A percentile compares a stretch with the other conserved stretches of the same genome.
Evolutionary conservation across 1,284 basidiomycete species (phyloP).

Genomic region (Papiliotrema flavescens): DNA sequence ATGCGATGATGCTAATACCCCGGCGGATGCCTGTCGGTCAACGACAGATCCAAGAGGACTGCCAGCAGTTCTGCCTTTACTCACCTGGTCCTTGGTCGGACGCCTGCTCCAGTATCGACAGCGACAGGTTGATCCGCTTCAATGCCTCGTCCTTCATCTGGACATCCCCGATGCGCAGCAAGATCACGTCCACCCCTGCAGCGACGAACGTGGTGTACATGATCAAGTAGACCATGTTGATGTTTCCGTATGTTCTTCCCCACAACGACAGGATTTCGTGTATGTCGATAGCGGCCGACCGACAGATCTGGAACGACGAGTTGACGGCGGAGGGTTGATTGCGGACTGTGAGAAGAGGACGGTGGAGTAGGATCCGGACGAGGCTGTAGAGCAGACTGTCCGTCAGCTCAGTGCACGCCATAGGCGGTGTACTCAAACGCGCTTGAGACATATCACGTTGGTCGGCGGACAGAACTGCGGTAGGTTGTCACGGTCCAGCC

Average conservation of each 20-base stretch:
- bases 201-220: conserved; percentile 24
- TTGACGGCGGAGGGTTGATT: conserved; percentile 14
- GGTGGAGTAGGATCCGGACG: conserved; percentile 20
- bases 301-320: conserved; percentile 19
- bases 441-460: conserved; percentile 17
- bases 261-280: conserved; percentile 20
- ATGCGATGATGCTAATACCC: conserved; percentile 16
- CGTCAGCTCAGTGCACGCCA: background rate
- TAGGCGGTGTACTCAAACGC: background rate
- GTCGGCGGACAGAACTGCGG: conserved; percentile 8
- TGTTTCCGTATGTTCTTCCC: conserved; percentile 20
- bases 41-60: background rate
- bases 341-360: conserved; percentile 15
- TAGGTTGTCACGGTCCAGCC: background rate
- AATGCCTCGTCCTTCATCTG: conserved; percentile 19
- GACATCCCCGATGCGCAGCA: conserved; percentile 20
- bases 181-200: conserved; percentile 20
- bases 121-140: conserved; percentile 16
- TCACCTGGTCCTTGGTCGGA: conserved; percentile 14
- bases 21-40: conserved; percentile 12
- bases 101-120: conserved; percentile 21
- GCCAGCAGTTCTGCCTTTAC: background rate
- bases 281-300: conserved; percentile 18
- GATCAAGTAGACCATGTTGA: conserved; percentile 26
- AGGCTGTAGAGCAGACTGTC: conserved; percentile 14